These are phyloP conservation scores for Podospora pseudocomata DNA, from an alignment of 495 filamentous ascomycete species.

Conservation along the genomic window DNA sequence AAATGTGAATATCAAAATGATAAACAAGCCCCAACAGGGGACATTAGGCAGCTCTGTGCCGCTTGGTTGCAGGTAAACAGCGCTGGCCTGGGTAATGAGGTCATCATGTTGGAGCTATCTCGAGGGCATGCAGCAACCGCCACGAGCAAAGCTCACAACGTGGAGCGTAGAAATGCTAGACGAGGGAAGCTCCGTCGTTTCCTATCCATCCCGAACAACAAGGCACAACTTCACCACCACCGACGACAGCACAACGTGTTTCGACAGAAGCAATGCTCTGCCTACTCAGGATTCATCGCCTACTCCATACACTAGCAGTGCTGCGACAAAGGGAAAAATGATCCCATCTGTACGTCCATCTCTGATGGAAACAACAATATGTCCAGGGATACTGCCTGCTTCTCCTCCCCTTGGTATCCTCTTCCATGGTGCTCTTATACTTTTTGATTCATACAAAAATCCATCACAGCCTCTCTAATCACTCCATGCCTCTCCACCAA, in stretches of 20 bases:
- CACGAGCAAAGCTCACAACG: too few species aligned
- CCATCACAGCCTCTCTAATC: not conserved
- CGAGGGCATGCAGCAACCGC: too few species aligned
- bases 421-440: not conserved
- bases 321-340: constrained; percentile 17
- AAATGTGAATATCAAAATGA: not conserved
- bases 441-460: not conserved
- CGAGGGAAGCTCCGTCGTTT: too few species aligned
- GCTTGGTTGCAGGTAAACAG: not conserved
- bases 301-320: constrained; percentile 18
- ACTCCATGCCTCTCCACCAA: not conserved
- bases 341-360: not conserved
- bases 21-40: too few species aligned
- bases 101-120: not conserved
- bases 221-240: not conserved
- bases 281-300: constrained; percentile 1
- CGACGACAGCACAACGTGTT: not conserved
- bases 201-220: too few species aligned
- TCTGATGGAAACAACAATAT: not conserved
- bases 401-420: not conserved
- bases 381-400: not conserved
- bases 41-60: not conserved
- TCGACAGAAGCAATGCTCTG: not conserved
- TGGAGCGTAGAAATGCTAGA: not conserved
- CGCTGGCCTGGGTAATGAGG: not conserved